A percentile compares a stretch with the other conserved stretches of the same genome.
Evolutionary conservation across 148 eudicot species (phyloP).

Genomic region (Drosera capensis): DNA sequence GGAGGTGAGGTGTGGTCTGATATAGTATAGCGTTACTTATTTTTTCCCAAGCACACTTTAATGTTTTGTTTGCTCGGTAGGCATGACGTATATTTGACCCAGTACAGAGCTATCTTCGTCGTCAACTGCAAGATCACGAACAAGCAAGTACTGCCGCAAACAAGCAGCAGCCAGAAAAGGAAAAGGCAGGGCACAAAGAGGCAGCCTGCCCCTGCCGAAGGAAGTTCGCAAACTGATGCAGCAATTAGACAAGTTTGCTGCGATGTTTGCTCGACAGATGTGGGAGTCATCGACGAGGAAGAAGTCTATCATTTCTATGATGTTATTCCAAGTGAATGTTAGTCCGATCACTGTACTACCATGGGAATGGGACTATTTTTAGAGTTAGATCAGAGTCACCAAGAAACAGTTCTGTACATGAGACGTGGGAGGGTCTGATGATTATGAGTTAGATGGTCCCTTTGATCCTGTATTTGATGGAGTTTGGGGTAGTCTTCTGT

Average conservation of each 20-base stretch:
- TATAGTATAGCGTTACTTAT: too few species aligned
- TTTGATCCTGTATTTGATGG: too few species aligned
- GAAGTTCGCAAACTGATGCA: conserved; percentile 14
- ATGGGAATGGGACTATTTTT: too few species aligned
- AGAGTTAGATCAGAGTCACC: too few species aligned
- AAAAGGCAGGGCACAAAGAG: conserved; percentile 29
- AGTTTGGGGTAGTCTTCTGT: too few species aligned
- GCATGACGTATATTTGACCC: conserved; percentile 65
- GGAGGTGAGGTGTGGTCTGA: too few species aligned
- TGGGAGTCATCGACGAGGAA: conserved; percentile 79
- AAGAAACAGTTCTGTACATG: too few species aligned
- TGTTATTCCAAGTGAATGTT: conserved; percentile 76
- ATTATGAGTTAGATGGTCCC: too few species aligned
- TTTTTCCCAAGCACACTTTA: too few species aligned
- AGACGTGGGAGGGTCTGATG: too few species aligned
- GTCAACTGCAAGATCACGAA: conserved; percentile 44
- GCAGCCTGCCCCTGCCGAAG: conserved; percentile 11
- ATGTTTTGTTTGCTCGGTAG: conserved; percentile 17
- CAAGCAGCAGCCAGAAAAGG: conserved; percentile 32
- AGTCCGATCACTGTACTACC: conserved; percentile 6
- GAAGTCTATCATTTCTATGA: conserved; percentile 84
- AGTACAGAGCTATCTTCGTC: conserved; percentile 72
- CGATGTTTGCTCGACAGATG: conserved; percentile 67
- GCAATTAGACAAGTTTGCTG: conserved; percentile 50
- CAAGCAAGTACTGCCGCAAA: conserved; percentile 20